Evolutionary conservation across 805 yeast genomes (phyloP), one percentile per base, ranked within the genome.

Genomic region (Candida silvicultrix): DNA sequence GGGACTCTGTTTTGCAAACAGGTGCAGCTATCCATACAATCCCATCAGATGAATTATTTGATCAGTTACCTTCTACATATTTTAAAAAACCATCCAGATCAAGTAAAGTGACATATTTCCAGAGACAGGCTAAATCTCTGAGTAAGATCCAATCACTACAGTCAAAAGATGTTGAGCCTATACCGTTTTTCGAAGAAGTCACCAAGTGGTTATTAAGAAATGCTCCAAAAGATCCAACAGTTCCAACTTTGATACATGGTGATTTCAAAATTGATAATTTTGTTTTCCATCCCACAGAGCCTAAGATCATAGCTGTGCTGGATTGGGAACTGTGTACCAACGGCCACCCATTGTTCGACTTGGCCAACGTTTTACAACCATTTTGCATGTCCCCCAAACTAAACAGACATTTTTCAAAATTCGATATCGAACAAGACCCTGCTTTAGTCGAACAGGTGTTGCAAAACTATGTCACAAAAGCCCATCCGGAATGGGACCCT

Each of bases 261-360:
- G 81, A 81, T 66, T 73, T 75, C 71, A 76, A 81, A 66, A 69
- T 76, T 55, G 83, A 85, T 69, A 71, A 84, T 65, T 67, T 84
- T 51, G 72, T 85, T 31, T 75, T 75, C 64, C 74, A 83, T 61
- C 80, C 79, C 51, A 71, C 70, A 1, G 68, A 70, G 40, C 71
- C 73, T 19, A 58, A 60, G 39, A 77, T 80, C 3, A 62, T 74
- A 42, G 83, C 84, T 0, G 75, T 80, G 2, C 64, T 80, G 38
- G 85, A 80, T 56, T 80, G 86, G 86, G 86, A 80, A 56, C 62
- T 80, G 36, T 78, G 83, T 50, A 80, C 85, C 0, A 65, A 77
- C 47, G 86, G 86, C 0, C 83, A 80, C 52, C 86, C 86, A 1
- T 58, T 80, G 40, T 80, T 81, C 48, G 86, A 80, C 53, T 62